Conservation (phyloP, 192 early-diverging fungal genomes). For the Rhizophagus clarus region DNA sequence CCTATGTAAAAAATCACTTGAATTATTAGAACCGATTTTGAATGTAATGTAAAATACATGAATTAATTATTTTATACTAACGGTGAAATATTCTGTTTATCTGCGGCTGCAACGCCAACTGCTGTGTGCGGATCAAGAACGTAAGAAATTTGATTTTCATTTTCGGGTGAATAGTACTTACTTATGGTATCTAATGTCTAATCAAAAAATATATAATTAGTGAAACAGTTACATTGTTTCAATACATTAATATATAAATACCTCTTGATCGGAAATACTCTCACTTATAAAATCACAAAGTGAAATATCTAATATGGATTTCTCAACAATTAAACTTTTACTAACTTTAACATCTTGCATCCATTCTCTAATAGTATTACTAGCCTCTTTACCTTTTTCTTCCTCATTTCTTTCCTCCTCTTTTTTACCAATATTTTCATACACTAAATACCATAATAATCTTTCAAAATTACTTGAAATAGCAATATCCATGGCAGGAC, state of each 20-base stretch:
- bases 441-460: constrained; percentile 88
- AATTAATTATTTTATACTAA: background rate
- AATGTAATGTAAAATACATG: too few relatives aligned
- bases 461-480: constrained; percentile 98
- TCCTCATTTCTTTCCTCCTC: constrained; percentile 39
- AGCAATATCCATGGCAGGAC: constrained; percentile 98
- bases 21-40: constrained; percentile 31
- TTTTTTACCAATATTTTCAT: constrained; percentile 52
- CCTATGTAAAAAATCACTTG: constrained; percentile 28
- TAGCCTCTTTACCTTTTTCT: constrained; percentile 53
- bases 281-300: constrained; percentile 74
- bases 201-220: background rate
- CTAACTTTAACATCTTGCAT: constrained; percentile 76
- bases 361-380: constrained; percentile 65
- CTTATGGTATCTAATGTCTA: constrained; percentile 78
- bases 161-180: constrained; percentile 60
- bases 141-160: constrained; percentile 56
- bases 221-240: too few relatives aligned
- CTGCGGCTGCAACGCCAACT: constrained; percentile 88
- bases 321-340: constrained; percentile 73
- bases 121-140: constrained; percentile 96
- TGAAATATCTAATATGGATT: constrained; percentile 63
- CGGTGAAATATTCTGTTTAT: constrained; percentile 43
- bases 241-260: constrained; percentile 27
- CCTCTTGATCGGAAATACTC: constrained; percentile 68